Percentiles rank a stretch among this genome's conserved stretches.
Conservation (phyloP, 2,329 filamentous ascomycete genomes). For the Botrytis sinoallii region DNA sequence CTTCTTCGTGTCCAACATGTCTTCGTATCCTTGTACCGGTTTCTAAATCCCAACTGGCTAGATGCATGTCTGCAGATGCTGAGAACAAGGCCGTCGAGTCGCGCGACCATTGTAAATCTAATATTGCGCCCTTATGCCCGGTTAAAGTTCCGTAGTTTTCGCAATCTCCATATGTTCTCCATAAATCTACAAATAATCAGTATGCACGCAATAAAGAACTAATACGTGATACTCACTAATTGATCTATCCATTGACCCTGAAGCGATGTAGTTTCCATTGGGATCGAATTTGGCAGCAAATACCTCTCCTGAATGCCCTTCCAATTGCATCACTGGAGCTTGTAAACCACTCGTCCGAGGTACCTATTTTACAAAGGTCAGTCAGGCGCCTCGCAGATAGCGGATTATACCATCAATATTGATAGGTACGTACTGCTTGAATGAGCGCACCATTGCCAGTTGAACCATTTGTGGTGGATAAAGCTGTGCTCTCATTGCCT, state of each 20-base stretch:
- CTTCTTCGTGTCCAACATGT: constrained; percentile 89
- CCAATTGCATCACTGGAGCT: constrained; percentile 91
- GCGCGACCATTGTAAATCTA: constrained; percentile 95
- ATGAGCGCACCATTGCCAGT: constrained; percentile 61
- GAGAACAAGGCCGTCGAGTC: constrained; percentile 90
- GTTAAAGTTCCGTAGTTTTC: constrained; percentile 89
- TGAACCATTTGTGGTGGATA: constrained; percentile 55
- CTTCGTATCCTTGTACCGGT: constrained; percentile 88
- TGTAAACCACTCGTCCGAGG: constrained; percentile 79
- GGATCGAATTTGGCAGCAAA: constrained; percentile 90
- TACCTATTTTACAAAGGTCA: constrained; percentile 50
- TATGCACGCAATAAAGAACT: not conserved
- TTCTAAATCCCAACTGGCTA: constrained; percentile 93
- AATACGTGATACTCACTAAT: constrained; percentile 64
- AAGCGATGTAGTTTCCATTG: constrained; percentile 83
- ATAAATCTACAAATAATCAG: constrained; percentile 63
- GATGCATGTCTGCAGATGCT: constrained; percentile 86
- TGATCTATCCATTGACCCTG: constrained; percentile 89
- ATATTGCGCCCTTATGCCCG: constrained; percentile 85
- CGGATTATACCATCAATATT: constrained; percentile 14
- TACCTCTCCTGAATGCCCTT: constrained; percentile 78
- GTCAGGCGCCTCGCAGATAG: constrained; percentile 21
- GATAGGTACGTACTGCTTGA: constrained; percentile 55
- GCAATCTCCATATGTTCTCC: constrained; percentile 88
- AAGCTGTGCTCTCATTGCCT: constrained; percentile 47